A percentile compares a stretch with the other conserved stretches of the same genome.
phyloP scores from a whole-genome alignment of 768 basidiomycete species.

The Gloeopeniophorella convolvens region DNA sequence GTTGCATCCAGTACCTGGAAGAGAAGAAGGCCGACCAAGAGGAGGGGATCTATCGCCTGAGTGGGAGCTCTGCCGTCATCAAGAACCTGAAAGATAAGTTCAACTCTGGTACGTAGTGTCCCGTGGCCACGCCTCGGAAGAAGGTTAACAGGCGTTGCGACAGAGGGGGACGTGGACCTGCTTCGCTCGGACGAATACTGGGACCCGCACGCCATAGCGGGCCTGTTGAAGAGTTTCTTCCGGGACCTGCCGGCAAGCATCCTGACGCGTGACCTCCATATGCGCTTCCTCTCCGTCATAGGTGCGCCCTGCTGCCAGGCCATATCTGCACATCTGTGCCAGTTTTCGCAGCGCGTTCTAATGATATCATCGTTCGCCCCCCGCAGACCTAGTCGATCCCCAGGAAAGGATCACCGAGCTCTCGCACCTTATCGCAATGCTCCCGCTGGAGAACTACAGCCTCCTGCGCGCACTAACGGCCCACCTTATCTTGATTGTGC shows the following conservation, averaged over 20 bases:
- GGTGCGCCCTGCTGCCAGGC: conserved; percentile 46
- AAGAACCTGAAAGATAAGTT: conserved; percentile 90
- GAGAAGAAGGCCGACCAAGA: conserved; percentile 91
- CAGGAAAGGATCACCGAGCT: conserved; percentile 87
- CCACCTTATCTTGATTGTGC: conserved; percentile 91
- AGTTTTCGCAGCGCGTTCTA: conserved; percentile 3
- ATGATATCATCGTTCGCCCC: conserved; percentile 8
- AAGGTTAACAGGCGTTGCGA: conserved; percentile 12
- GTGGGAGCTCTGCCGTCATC: conserved; percentile 92
- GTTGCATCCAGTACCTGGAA: conserved; percentile 93
- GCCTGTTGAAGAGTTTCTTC: conserved; percentile 87
- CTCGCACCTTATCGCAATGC: conserved; percentile 73
- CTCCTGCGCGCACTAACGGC: conserved; percentile 90
- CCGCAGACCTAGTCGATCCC: conserved; percentile 77
- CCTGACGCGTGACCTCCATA: conserved; percentile 86
- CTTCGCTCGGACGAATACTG: conserved; percentile 85
- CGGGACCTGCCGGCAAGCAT: conserved; percentile 92
- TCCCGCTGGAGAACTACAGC: conserved; percentile 91
- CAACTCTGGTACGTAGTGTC: conserved; percentile 59
- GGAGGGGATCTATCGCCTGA: conserved; percentile 95
- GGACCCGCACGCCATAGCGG: conserved; percentile 97
- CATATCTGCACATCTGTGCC: conserved; percentile 4
- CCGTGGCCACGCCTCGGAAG: not conserved
- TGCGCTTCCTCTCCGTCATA: conserved; percentile 87
- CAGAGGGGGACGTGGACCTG: conserved; percentile 92